These are phyloP conservation scores for Cordyceps fumosorosea DNA, from an alignment of 2,329 filamentous ascomycete genomes.

Conservation along the genomic window DNA sequence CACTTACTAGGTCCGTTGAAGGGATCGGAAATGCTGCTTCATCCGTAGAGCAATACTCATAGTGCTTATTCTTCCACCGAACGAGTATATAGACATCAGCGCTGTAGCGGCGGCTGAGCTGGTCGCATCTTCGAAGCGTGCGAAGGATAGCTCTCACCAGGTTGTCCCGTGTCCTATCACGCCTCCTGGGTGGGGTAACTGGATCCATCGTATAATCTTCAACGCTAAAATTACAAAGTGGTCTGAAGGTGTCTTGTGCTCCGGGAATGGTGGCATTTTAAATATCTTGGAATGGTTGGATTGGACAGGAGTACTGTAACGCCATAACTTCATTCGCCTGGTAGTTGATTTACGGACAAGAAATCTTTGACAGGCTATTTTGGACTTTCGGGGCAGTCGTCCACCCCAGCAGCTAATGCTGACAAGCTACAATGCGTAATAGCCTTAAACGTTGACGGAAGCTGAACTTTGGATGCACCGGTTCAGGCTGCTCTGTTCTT, in stretches of 20 bases:
- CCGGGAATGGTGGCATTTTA: neutral
- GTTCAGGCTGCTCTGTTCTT: neutral
- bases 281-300: neutral
- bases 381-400: neutral
- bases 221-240: neutral
- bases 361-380: neutral
- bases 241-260: neutral
- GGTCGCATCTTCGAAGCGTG: neutral
- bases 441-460: neutral
- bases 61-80: slow-evolving; percentile 4
- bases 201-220: neutral
- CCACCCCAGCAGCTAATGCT: neutral
- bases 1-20: neutral
- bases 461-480: neutral
- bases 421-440: neutral
- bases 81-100: slow-evolving; percentile 1
- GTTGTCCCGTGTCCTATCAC: slow-evolving; percentile 4
- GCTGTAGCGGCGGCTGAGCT: neutral
- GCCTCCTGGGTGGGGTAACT: neutral
- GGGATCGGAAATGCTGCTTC: neutral
- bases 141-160: slow-evolving; percentile 2
- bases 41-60: slow-evolving; percentile 1
- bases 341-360: neutral
- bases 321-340: neutral
- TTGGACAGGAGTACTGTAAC: no score